Conservation (phyloP, 129 eudicot genomes). For the Tanacetum coccineum region DNA sequence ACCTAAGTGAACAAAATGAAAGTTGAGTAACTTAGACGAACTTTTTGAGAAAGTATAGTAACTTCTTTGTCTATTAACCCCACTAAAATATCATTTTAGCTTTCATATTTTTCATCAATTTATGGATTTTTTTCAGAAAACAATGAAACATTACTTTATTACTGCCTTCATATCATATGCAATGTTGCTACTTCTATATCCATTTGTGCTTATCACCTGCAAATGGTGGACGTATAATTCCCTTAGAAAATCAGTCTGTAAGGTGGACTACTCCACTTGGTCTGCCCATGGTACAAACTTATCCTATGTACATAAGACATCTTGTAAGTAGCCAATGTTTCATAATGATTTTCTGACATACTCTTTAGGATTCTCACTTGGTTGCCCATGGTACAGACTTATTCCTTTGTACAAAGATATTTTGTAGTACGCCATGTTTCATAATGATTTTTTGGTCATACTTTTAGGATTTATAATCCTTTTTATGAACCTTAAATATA, state of each 20-base stretch:
- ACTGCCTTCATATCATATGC: not conserved
- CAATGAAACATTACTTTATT: not conserved
- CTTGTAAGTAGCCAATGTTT: constrained; percentile 26
- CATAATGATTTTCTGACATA: not conserved
- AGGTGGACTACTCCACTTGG: constrained; percentile 95
- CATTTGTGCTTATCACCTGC: constrained; percentile 19
- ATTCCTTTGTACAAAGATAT: too few species aligned
- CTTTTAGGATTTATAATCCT: too few species aligned
- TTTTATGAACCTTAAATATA: not conserved
- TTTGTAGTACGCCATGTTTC: too few species aligned
- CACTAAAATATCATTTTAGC: not conserved
- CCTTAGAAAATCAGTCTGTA: constrained; percentile 84
- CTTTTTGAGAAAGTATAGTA: too few species aligned
- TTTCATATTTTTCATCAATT: not conserved
- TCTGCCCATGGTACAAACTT: constrained; percentile 98
- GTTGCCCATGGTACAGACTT: too few species aligned
- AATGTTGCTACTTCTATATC: not conserved
- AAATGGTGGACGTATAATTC: constrained; percentile 53
- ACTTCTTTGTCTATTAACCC: too few species aligned
- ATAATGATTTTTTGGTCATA: too few species aligned
- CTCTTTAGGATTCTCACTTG: not conserved
- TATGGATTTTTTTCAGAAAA: not conserved
- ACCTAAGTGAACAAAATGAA: too few species aligned
- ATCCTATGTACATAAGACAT: constrained; percentile 57
- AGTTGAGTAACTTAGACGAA: too few species aligned